Evolutionary conservation across 345 rosid species (phyloP).

Genomic region (Trapa incisa): DNA sequence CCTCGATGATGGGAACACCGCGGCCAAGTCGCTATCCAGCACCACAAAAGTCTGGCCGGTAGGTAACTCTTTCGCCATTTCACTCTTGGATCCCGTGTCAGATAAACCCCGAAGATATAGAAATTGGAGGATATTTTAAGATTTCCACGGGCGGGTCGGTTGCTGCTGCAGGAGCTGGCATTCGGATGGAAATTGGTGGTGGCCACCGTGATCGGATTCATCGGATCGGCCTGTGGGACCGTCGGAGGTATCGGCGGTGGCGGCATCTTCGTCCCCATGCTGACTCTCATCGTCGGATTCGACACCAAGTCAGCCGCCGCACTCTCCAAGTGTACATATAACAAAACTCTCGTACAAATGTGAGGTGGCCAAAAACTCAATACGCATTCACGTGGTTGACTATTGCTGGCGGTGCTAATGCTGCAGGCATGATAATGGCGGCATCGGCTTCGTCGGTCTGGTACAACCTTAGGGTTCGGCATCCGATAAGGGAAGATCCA

Average conservation of each 20-base stretch:
- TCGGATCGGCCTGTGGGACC: conserved; percentile 85
- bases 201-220: conserved; percentile 66
- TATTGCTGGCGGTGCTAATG: conserved; percentile 3
- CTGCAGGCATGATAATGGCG: conserved; percentile 87
- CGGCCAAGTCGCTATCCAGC: neutral
- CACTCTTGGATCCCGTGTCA: neutral
- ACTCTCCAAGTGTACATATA: conserved; percentile 55
- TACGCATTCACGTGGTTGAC: neutral
- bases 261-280: conserved; percentile 92
- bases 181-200: conserved; percentile 51
- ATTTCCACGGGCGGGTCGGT: neutral
- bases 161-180: conserved; percentile 35
- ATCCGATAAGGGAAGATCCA: conserved; percentile 75
- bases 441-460: conserved; percentile 85
- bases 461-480: conserved; percentile 70
- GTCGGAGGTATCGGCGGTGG: conserved; percentile 96
- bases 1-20: conserved; percentile 12
- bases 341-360: neutral
- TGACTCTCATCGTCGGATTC: conserved; percentile 70
- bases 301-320: conserved; percentile 95
- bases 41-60: conserved; percentile 64
- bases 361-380: no score
- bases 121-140: neutral
- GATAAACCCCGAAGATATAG: neutral
- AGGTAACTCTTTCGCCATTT: conserved; percentile 1